These are phyloP conservation scores for Tricholomella constricta DNA, from an alignment of 768 basidiomycete genomes.

Conservation along the genomic window DNA sequence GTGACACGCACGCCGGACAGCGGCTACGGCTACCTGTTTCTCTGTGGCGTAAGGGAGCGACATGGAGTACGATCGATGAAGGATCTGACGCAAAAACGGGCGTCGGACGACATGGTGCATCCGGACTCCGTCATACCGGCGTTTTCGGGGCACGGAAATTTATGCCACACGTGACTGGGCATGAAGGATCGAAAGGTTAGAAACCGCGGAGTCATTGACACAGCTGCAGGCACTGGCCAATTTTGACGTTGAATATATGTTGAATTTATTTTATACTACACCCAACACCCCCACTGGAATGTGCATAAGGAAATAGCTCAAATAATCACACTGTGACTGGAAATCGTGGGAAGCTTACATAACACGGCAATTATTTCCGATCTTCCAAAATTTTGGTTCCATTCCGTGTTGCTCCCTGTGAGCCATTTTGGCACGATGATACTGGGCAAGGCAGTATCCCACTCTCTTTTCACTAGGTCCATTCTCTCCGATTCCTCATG, in stretches of 20 bases:
- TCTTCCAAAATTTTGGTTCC: background rate
- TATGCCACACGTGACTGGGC: background rate
- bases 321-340: no score
- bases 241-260: no score
- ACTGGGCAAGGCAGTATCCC: constrained; percentile 23
- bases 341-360: background rate
- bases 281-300: no score
- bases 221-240: no score
- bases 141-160: background rate
- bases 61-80: constrained; percentile 41
- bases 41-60: constrained; percentile 61
- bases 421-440: constrained; percentile 17
- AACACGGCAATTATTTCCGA: background rate
- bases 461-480: constrained; percentile 10
- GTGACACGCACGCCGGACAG: constrained; percentile 83
- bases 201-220: no score
- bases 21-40: constrained; percentile 79
- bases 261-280: no score
- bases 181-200: no score
- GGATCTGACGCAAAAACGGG: constrained; percentile 15
- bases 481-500: constrained; percentile 4
- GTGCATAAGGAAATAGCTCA: no score
- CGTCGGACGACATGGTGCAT: constrained; percentile 16
- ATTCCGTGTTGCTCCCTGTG: constrained; percentile 4
- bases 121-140: background rate